A percentile compares a stretch with the other conserved stretches of the same genome.
Conservation (phyloP, 129 eudicot genomes). For the Smallanthus sonchifolius region DNA sequence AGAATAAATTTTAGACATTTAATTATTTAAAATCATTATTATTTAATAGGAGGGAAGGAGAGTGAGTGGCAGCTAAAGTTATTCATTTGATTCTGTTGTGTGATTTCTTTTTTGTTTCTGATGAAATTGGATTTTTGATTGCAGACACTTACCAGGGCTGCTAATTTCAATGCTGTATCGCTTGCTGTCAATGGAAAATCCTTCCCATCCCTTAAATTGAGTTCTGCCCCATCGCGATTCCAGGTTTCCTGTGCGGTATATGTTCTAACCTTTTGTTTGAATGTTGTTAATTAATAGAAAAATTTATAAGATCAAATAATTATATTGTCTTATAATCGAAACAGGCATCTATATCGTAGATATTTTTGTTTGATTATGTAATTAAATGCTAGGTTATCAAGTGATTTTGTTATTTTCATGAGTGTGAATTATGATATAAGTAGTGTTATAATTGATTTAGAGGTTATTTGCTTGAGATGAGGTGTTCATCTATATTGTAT, state of each 20-base stretch:
- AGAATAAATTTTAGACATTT: too few species aligned
- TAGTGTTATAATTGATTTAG: not conserved
- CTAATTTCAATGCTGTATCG: conserved; percentile 43
- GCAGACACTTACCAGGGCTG: conserved; percentile 29
- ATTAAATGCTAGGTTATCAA: not conserved
- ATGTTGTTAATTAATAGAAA: not conserved
- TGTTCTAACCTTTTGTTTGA: not conserved
- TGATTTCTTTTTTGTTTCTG: not conserved
- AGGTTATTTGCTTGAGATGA: not conserved
- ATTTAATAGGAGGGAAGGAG: too few species aligned
- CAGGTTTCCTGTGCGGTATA: conserved; percentile 57
- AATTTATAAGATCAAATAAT: not conserved
- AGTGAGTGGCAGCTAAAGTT: too few species aligned
- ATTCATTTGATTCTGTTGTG: not conserved
- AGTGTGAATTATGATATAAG: not conserved
- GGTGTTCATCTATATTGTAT: not conserved
- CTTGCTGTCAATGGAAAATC: conserved; percentile 39
- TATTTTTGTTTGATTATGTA: not conserved
- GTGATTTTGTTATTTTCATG: not conserved
- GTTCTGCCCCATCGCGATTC: conserved; percentile 40
- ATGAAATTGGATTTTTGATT: not conserved
- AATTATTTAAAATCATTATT: too few species aligned
- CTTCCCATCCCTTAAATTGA: conserved; percentile 41
- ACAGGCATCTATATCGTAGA: not conserved
- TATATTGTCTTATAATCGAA: not conserved